phyloP scores from a whole-genome alignment of 306 rosid genomes.

The Vicia sativa region DNA sequence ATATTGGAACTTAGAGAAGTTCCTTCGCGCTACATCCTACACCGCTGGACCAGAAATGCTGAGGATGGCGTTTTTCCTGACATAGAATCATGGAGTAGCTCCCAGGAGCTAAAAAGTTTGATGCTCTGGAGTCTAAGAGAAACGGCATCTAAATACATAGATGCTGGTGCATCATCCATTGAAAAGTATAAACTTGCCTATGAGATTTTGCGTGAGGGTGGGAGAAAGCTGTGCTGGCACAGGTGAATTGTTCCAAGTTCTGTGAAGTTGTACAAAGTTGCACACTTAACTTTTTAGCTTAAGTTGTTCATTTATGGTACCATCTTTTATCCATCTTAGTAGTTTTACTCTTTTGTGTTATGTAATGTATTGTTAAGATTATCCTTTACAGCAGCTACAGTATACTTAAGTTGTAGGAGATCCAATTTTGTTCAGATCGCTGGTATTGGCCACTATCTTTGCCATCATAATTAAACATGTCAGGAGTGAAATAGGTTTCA shows the following conservation, averaged over 20 bases:
- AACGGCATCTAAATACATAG: conserved; percentile 84
- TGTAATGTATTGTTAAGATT: conserved; percentile 23
- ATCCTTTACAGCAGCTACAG: not conserved
- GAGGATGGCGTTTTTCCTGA: conserved; percentile 82
- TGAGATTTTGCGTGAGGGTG: conserved; percentile 90
- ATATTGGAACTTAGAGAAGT: conserved; percentile 81
- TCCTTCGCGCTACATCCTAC: conserved; percentile 80
- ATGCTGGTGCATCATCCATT: conserved; percentile 82
- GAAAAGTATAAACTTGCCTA: conserved; percentile 90
- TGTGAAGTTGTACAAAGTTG: conserved; percentile 40
- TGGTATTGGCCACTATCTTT: not conserved
- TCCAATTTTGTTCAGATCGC: conserved; percentile 1
- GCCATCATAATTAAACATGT: conserved; percentile 3
- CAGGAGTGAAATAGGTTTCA: conserved; percentile 11
- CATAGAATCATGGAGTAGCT: conserved; percentile 63
- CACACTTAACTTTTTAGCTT: conserved; percentile 39
- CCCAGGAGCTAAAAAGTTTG: conserved; percentile 73
- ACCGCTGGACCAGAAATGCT: conserved; percentile 88
- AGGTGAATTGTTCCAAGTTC: conserved; percentile 48
- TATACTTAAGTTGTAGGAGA: not conserved
- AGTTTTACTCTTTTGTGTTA: conserved; percentile 23
- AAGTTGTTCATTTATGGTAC: conserved; percentile 27
- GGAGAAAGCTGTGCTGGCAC: conserved; percentile 86
- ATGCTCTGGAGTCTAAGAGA: conserved; percentile 98
- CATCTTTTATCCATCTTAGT: conserved; percentile 31